Percentiles rank a stretch among this genome's conserved stretches.
These are phyloP conservation scores for Aotearoamyces nothofagi DNA, from an alignment of 2,329 filamentous ascomycete genomes.

Conservation along the genomic window DNA sequence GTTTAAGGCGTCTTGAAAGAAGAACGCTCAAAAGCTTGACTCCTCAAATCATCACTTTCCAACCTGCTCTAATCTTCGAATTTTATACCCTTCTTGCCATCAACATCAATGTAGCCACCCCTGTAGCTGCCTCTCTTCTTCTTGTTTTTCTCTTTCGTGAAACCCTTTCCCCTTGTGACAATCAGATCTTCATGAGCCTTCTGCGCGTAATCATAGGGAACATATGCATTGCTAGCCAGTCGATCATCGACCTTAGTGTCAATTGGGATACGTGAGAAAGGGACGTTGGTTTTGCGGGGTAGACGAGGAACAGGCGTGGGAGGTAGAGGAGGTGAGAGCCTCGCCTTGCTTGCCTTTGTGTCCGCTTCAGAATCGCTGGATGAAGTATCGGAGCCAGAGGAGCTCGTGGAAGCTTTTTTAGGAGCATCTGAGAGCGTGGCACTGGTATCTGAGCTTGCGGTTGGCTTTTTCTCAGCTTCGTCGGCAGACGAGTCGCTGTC, in stretches of 20 bases:
- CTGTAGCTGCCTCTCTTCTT: conserved; percentile 85
- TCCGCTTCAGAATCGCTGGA: conserved; percentile 12
- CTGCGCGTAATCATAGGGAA: conserved; percentile 76
- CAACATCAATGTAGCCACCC: conserved; percentile 75
- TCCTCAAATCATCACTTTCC: too few species aligned
- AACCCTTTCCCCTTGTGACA: conserved; percentile 86
- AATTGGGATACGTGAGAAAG: conserved; percentile 64
- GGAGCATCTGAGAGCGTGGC: conserved; percentile 17
- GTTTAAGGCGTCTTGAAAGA: too few species aligned
- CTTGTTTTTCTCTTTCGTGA: conserved; percentile 99
- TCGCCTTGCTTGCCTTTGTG: conserved; percentile 6
- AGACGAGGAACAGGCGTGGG: conserved; percentile 19
- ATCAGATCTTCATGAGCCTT: conserved; percentile 78
- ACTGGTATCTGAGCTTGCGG: conserved; percentile 15
- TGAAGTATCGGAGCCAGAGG: conserved; percentile 11
- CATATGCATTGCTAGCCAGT: conserved; percentile 67
- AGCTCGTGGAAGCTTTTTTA: conserved; percentile 11
- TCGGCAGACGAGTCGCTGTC: conserved; percentile 23
- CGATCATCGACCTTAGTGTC: conserved; percentile 51
- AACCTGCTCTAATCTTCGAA: conserved; percentile 80
- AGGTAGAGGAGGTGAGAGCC: conserved; percentile 19
- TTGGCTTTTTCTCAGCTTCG: conserved; percentile 28
- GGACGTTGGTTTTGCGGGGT: conserved; percentile 33
- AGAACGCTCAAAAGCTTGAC: too few species aligned
- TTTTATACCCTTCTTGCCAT: conserved; percentile 73